These are phyloP conservation scores for Exophiala sp. DNA, from an alignment of 2,329 filamentous ascomycete genomes.

Conservation along the genomic window DNA sequence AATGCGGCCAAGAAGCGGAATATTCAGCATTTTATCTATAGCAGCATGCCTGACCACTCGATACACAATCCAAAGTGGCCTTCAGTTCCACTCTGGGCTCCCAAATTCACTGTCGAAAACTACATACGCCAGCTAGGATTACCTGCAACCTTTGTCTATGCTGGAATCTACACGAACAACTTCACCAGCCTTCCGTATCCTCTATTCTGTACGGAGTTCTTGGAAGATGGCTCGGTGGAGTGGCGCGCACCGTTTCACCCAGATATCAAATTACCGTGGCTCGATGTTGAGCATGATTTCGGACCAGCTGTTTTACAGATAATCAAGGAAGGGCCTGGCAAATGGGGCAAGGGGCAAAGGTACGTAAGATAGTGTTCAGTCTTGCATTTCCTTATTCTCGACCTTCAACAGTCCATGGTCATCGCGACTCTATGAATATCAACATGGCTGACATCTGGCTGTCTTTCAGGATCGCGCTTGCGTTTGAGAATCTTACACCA, in stretches of 20 bases:
- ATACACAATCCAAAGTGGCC: constrained; percentile 74
- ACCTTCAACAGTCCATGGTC: not conserved
- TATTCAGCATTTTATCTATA: constrained; percentile 91
- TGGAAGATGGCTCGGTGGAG: constrained; percentile 77
- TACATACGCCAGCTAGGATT: constrained; percentile 80
- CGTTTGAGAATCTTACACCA: constrained; percentile 85
- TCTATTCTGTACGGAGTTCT: constrained; percentile 90
- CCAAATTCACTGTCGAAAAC: constrained; percentile 88
- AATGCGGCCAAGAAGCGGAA: constrained; percentile 77
- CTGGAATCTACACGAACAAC: constrained; percentile 98
- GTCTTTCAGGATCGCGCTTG: constrained; percentile 68
- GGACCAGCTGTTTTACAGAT: constrained; percentile 88
- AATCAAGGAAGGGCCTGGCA: constrained; percentile 85
- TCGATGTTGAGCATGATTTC: constrained; percentile 94
- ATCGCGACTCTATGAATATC: not conserved
- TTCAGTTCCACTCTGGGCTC: constrained; percentile 82
- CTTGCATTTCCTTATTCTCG: not conserved
- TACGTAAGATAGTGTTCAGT: constrained; percentile 36
- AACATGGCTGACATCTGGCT: not conserved
- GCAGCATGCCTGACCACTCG: constrained; percentile 93
- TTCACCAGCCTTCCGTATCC: constrained; percentile 92
- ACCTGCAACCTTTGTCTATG: constrained; percentile 89
- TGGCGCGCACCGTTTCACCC: constrained; percentile 96
- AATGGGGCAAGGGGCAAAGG: constrained; percentile 70
- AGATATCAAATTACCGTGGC: constrained; percentile 83